These are phyloP conservation scores for Populus hybrid DNA, from an alignment of 441 rosid genomes.

Conservation along the genomic window DNA sequence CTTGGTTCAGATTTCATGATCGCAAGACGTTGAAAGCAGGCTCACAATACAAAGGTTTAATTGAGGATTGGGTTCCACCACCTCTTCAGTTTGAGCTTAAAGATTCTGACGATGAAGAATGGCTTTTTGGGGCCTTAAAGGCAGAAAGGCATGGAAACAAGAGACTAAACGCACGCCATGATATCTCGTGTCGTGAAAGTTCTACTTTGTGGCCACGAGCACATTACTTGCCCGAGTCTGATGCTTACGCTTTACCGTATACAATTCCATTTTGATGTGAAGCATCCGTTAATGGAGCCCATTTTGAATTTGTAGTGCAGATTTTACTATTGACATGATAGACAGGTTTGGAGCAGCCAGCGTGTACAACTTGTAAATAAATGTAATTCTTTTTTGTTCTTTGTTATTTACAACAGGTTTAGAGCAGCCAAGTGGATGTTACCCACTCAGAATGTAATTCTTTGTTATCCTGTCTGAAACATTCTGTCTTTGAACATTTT, in stretches of 20 bases:
- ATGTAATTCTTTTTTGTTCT: neutral
- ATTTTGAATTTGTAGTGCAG: neutral
- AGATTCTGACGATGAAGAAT: constrained; percentile 27
- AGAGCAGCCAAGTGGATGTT: neutral
- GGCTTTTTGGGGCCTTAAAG: constrained; percentile 35
- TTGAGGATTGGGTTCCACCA: constrained; percentile 38
- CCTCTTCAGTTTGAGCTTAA: constrained; percentile 9
- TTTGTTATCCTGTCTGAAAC: neutral
- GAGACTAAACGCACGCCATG: constrained; percentile 12
- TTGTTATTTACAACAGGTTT: too few relatives aligned
- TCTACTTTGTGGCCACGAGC: constrained; percentile 37
- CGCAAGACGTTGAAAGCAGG: constrained; percentile 4
- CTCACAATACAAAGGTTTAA: constrained; percentile 21
- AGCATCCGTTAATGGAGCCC: neutral
- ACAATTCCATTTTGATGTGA: constrained; percentile 49
- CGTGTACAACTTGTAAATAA: neutral
- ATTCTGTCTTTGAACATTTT: neutral
- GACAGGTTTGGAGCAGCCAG: neutral
- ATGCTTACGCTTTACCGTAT: constrained; percentile 55
- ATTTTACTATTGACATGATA: neutral
- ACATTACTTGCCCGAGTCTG: constrained; percentile 33
- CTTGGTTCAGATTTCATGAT: neutral
- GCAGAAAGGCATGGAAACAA: constrained; percentile 8
- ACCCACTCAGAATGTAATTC: neutral
- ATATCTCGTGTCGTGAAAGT: neutral